Base-by-base conservation (phyloP, 768 basidiomycete species). In the Termitomyces sp. region DNA sequence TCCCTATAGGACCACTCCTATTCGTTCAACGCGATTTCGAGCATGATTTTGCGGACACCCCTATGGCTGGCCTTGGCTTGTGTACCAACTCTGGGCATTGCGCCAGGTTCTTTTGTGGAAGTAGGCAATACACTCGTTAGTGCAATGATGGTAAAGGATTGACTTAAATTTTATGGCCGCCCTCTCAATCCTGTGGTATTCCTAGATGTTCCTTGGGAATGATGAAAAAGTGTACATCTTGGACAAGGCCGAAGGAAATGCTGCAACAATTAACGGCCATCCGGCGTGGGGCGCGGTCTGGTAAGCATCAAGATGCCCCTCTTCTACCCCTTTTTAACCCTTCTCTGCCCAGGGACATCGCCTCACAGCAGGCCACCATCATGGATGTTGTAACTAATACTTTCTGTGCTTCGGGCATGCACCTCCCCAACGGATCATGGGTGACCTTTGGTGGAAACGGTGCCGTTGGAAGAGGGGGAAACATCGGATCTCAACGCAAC, bases 221-320 rank as follows among this genome's bases (percentile, higher is more conserved):
- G 72, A 79, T 3, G 74, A 90, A 61, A 91, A 85, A 67, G 87
- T 95, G 33, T 95, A 94, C 70, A 88, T 94, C 21, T 73, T 94
- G 19, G 93, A 97, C 77, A 97, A 97, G 74, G 83, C 86, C 1
- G 90, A 94, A 67, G 83, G 81, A 40, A 94, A 94, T 66, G 75
- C 77, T 3, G 79, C 79, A 6, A 71, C 77, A 61, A 77, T 92
- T 58, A 75, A 80, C 59, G 83, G 81, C 0, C 90, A 91, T 71
- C 77, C 91, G 10, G 86, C 87, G 0, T 89, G 86, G 82, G 90
- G 82, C 23, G 68, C 86, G 0, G 82, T 85, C 17, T 91, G 85
- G 85, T 85, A 30, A 42, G 70, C 58, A 28, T 26, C 41, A 33
- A 51, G 30, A 44, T 37, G 14, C 4, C 35, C 15, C 5, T 40